Base-by-base conservation (phyloP, 306 rosid genomes). In the Quillaja saponaria region DNA sequence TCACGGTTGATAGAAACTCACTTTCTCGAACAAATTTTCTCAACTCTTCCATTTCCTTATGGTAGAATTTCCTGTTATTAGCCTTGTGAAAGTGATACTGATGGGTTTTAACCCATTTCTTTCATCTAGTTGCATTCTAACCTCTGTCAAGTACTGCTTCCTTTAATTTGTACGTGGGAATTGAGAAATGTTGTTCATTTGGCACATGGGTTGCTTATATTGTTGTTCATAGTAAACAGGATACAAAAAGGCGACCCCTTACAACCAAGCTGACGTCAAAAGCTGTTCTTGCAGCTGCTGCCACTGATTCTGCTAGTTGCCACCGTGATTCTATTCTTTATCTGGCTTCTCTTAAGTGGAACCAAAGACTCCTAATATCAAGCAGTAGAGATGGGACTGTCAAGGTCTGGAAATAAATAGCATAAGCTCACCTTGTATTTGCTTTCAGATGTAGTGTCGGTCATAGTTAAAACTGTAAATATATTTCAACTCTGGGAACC, bases 321-420 rank as follows among this genome's bases (percentile, higher is more conserved):
- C 99, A 92, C 59, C 88, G 94, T 0, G 99, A 86, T 65, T 86
- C 96, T 42, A 38, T 92, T 64, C 74, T 85, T 16, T 87, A 95
- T 8, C 60, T 92, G 86, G 99, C 94, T 31, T 86, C 95, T 10
- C 84, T 92, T n/a, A 89, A 92, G 95, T 76, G 86, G 79, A 86
- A 84, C 76, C 98, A 92, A 61, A 84, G 95, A 82, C 88, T 84
- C 67, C 58, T 92, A 39, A 71, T 89, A 65, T 92, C 95, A 49
- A 80, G 95, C 71, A 69, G 99, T 61, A 84, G 99, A 84, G 99
- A 92, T 68, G 99, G 96, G 56, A 89, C 94, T 42, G 74, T 92
- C 78, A 92, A 92, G 82, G 96, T 92, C 68, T 92, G 96, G 99
- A 92, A 83, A 85, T 90, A 74, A 82, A 69, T 37, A 58, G 67